phyloP scores from a whole-genome alignment of 768 basidiomycete genomes.

The Lentinula lateritia region DNA sequence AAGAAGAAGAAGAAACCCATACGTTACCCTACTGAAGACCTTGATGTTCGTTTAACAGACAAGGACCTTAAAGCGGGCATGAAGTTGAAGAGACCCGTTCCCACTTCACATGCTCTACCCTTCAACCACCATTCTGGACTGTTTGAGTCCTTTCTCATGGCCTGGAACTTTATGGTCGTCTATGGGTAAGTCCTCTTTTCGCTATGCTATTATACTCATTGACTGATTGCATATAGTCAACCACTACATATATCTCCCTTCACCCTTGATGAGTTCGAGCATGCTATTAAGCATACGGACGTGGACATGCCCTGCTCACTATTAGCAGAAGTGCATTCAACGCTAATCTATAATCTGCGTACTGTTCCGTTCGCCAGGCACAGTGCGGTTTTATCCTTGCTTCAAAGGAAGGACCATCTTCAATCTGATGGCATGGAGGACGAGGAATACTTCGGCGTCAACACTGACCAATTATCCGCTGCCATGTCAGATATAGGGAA shows the following conservation, averaged over 20 bases:
- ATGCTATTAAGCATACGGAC: conserved; percentile 72
- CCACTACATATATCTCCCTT: conserved; percentile 84
- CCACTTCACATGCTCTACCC: conserved; percentile 58
- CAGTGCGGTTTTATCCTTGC: conserved; percentile 65
- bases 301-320: conserved; percentile 68
- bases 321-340: conserved; percentile 84
- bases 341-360: conserved; percentile 84
- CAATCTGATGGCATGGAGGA: conserved; percentile 37
- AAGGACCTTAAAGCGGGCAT: conserved; percentile 80
- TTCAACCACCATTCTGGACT: conserved; percentile 57
- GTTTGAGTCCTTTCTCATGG: conserved; percentile 85
- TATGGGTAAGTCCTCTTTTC: conserved; percentile 67
- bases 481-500: conserved; percentile 80
- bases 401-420: conserved; percentile 38
- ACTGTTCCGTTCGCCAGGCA: conserved; percentile 76
- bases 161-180: conserved; percentile 91
- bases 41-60: conserved; percentile 74
- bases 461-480: conserved; percentile 55
- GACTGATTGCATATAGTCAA: conserved; percentile 43
- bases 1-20: conserved; percentile 87
- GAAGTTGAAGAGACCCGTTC: conserved; percentile 59
- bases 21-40: conserved; percentile 90
- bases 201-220: conserved; percentile 2
- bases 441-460: conserved; percentile 44
- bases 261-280: conserved; percentile 90